A percentile compares a stretch with the other conserved stretches of the same genome.
Evolutionary conservation across 2,329 filamentous ascomycete species (phyloP).

Genomic region (Parastagonospora avenae): DNA sequence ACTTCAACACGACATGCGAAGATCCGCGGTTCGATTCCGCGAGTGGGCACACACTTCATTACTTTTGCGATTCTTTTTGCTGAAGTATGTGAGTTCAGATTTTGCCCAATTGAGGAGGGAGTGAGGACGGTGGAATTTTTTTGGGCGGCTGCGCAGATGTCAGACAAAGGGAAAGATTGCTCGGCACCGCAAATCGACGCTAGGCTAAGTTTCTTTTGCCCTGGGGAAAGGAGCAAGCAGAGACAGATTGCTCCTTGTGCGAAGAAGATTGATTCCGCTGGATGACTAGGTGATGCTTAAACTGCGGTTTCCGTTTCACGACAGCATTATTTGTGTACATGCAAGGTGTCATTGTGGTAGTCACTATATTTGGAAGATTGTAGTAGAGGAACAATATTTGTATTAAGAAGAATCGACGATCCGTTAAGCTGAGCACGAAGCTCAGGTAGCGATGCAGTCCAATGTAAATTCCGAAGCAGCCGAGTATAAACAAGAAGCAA

Average conservation of each 20-base stretch:
- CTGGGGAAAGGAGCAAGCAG: background rate
- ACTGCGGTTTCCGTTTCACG: too few relatives aligned
- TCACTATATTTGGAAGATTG: background rate
- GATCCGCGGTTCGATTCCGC: slow-evolving; percentile 21
- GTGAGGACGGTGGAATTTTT: background rate
- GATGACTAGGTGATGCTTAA: too few relatives aligned
- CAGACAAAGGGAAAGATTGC: background rate
- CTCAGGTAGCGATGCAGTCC: background rate
- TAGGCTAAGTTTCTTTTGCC: background rate
- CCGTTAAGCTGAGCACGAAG: background rate
- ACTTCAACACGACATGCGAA: slow-evolving; percentile 14
- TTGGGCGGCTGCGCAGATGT: background rate
- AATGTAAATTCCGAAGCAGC: background rate
- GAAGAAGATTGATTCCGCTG: too few relatives aligned
- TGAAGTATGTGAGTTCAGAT: background rate
- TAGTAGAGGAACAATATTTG: background rate
- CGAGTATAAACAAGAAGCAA: slow-evolving; percentile 1
- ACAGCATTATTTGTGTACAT: background rate
- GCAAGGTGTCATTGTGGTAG: background rate
- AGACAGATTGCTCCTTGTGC: too few relatives aligned
- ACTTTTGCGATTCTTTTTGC: background rate
- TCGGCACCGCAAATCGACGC: background rate
- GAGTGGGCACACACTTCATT: slow-evolving; percentile 2
- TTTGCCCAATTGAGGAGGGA: background rate
- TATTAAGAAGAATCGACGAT: background rate